phyloP scores from a whole-genome alignment of 768 basidiomycete species.

The Kwoniella sp. region DNA sequence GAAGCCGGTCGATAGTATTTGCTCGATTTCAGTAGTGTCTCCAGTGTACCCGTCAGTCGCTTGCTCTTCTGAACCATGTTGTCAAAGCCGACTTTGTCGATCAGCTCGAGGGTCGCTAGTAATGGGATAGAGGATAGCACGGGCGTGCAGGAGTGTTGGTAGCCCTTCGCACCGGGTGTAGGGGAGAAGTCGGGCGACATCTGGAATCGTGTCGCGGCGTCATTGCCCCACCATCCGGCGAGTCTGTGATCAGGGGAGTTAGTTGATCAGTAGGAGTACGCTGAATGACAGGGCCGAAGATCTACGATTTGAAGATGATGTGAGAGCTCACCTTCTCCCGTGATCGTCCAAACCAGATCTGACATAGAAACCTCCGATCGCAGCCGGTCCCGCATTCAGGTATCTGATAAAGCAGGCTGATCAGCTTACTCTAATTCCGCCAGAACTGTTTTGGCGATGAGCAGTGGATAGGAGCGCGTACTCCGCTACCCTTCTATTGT shows the following conservation, averaged over 20 bases:
- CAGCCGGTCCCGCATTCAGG: conserved; percentile 92
- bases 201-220: conserved; percentile 78
- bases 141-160: conserved; percentile 93
- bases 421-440: no score
- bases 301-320: conserved; percentile 3
- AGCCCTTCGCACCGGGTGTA: conserved; percentile 87
- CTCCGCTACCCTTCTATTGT: no score
- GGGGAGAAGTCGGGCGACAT: conserved; percentile 85
- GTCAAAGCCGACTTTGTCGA: conserved; percentile 79
- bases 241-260: conserved; percentile 61
- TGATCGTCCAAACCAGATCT: conserved; percentile 46
- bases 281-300: not conserved
- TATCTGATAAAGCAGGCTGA: conserved; percentile 60
- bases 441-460: no score
- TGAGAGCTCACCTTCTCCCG: conserved; percentile 42
- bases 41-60: conserved; percentile 71
- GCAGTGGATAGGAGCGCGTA: not conserved
- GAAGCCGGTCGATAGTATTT: conserved; percentile 64
- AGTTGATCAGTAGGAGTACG: not conserved
- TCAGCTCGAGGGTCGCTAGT: conserved; percentile 77
- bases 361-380: conserved; percentile 83
- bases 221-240: conserved; percentile 98
- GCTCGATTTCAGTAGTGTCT: conserved; percentile 65
- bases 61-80: conserved; percentile 70
- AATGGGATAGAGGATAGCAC: conserved; percentile 77